phyloP scores from a whole-genome alignment of 169 alveolate genomes.

The Plasmodium falciparum region DNA sequence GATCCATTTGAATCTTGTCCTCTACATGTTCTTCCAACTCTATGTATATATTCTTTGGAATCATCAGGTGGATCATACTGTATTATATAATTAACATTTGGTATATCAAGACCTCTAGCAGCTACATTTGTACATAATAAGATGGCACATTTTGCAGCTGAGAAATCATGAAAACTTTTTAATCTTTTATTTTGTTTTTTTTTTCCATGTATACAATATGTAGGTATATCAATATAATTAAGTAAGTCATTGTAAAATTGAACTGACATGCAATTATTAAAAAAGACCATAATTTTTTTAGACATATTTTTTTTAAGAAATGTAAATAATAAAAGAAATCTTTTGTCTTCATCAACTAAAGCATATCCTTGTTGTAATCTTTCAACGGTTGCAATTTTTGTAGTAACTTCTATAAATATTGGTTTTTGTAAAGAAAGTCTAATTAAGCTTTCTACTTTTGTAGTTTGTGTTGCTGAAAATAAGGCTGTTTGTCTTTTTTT shows the following conservation, averaged over 20 bases:
- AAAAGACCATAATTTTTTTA: constrained; percentile 97
- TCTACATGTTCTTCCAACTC: constrained; percentile 99
- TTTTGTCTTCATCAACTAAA: constrained; percentile 95
- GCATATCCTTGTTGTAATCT: constrained; percentile 99
- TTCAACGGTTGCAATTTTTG: constrained; percentile 93
- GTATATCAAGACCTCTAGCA: constrained; percentile 99
- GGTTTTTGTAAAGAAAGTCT: constrained; percentile 97
- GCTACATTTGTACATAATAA: constrained; percentile 99
- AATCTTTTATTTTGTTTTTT: constrained; percentile 97
- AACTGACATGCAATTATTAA: constrained; percentile 98
- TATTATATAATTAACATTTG: constrained; percentile 98
- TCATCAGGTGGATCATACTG: constrained; percentile 99
- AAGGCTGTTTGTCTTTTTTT: constrained; percentile 97
- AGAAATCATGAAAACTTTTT: constrained; percentile 95
- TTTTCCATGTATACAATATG: constrained; percentile 97
- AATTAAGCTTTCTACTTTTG: constrained; percentile 96
- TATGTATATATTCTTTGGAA: constrained; percentile 99
- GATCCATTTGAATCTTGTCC: constrained; percentile 97
- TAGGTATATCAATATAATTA: constrained; percentile 98
- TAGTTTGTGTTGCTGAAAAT: constrained; percentile 99
- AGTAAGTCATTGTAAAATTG: constrained; percentile 98
- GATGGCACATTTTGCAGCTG: constrained; percentile 94
- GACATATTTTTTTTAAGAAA: constrained; percentile 96
- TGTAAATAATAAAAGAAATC: constrained; percentile 96
- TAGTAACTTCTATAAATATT: constrained; percentile 92